A percentile compares a stretch with the other conserved stretches of the same genome.
These are phyloP conservation scores for Blumeria graminis DNA, from an alignment of 2,329 filamentous ascomycete genomes.

Conservation along the genomic window DNA sequence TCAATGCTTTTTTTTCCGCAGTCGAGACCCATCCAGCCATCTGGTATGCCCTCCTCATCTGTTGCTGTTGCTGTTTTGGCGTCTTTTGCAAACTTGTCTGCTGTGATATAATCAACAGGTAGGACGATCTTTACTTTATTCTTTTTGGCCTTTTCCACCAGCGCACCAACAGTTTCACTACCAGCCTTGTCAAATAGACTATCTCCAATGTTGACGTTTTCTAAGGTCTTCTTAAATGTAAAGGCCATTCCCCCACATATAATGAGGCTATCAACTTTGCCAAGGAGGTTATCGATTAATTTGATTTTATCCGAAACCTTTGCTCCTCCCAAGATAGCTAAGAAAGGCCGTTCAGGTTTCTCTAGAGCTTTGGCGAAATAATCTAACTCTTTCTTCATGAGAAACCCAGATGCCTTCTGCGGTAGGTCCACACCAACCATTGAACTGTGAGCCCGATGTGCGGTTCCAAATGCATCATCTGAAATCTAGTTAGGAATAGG, in stretches of 20 bases:
- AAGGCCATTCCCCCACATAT: conserved; percentile 98
- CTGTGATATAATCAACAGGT: conserved; percentile 85
- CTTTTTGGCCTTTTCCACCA: conserved; percentile 89
- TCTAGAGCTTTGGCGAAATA: conserved; percentile 97
- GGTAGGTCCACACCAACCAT: conserved; percentile 95
- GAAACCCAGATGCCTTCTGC: conserved; percentile 91
- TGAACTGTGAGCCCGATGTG: conserved; percentile 93
- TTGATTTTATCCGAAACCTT: conserved; percentile 99
- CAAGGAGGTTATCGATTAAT: conserved; percentile 93
- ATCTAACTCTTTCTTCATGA: conserved; percentile 99
- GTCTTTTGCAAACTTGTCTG: conserved; percentile 78
- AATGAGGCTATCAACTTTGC: conserved; percentile 92
- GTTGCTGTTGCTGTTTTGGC: conserved; percentile 62
- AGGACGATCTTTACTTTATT: conserved; percentile 90
- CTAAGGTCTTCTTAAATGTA: conserved; percentile 98
- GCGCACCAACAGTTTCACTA: conserved; percentile 65
- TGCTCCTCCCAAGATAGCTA: conserved; percentile 91
- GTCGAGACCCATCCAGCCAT: conserved; percentile 96
- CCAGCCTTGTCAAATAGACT: conserved; percentile 86
- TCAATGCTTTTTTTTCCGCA: conserved; percentile 73
- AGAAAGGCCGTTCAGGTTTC: conserved; percentile 79
- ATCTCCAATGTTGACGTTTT: conserved; percentile 71
- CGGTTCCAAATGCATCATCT: conserved; percentile 97
- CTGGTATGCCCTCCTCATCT: conserved; percentile 72
- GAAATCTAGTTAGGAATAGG: conserved; percentile 6